These are phyloP conservation scores for Cyanodermella asteris DNA, from an alignment of 2,329 filamentous ascomycete genomes.

Conservation along the genomic window DNA sequence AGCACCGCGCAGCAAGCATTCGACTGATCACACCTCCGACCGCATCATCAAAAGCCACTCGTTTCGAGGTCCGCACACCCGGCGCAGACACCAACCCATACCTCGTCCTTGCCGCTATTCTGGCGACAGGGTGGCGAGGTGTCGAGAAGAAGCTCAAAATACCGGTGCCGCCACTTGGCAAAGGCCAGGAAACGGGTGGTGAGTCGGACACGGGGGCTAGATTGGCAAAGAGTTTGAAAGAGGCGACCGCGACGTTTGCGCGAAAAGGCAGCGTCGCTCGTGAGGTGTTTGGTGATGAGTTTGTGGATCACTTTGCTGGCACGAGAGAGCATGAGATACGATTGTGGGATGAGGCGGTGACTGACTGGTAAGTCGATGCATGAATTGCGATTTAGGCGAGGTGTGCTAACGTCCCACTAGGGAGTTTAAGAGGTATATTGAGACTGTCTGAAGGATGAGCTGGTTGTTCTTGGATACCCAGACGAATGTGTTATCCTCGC, in stretches of 20 bases:
- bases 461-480: background rate
- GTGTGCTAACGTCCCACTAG: conserved; percentile 11
- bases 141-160: conserved; percentile 83
- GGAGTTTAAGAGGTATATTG: conserved; percentile 60
- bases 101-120: conserved; percentile 64
- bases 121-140: conserved; percentile 76
- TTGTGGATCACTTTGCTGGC: conserved; percentile 87
- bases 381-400: background rate
- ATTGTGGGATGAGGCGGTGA: conserved; percentile 88
- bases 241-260: conserved; percentile 63
- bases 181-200: conserved; percentile 63
- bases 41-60: conserved; percentile 60
- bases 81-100: conserved; percentile 89
- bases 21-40: conserved; percentile 77
- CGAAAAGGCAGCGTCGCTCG: conserved; percentile 65
- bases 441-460: conserved; percentile 35
- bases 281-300: conserved; percentile 81
- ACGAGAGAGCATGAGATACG: conserved; percentile 79
- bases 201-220: conserved; percentile 48
- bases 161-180: conserved; percentile 58
- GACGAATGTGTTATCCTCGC: no score
- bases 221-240: conserved; percentile 64
- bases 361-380: conserved; percentile 56
- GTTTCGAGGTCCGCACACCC: conserved; percentile 80
- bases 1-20: conserved; percentile 82